A percentile compares a stretch with the other conserved stretches of the same genome.
Evolutionary conservation across 2,329 filamentous ascomycete genomes (phyloP).

Genomic region (Aspergillus terreus): DNA sequence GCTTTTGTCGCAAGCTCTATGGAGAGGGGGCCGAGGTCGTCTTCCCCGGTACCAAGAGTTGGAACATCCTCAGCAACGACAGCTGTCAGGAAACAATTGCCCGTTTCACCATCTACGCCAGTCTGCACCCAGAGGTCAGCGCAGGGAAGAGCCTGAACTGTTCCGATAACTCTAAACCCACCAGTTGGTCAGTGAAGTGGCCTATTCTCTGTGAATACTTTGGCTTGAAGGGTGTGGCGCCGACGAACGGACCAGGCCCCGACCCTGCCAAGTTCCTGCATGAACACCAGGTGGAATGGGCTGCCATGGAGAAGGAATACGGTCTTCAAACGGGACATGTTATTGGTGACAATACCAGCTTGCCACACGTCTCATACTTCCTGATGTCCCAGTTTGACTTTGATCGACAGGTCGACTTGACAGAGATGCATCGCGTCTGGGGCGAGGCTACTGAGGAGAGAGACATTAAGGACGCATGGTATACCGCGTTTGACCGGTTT

Average conservation of each 20-base stretch:
- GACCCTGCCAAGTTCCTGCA: neutral
- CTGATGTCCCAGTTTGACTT: neutral
- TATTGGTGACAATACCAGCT: neutral
- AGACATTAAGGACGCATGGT: neutral
- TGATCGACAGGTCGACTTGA: conserved; percentile 1
- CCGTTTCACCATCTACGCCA: neutral
- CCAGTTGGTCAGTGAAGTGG: conserved; percentile 1
- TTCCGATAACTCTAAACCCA: neutral
- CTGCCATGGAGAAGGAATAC: conserved; percentile 1
- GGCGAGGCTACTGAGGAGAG: neutral
- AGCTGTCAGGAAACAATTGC: conserved; percentile 3
- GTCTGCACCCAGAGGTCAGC: neutral
- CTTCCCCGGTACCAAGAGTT: conserved; percentile 6
- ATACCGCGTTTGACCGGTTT: conserved; percentile 1
- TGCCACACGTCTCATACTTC: conserved; percentile 2
- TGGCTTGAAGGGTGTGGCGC: conserved; percentile 2
- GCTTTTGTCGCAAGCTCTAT: conserved; percentile 1
- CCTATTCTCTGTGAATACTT: conserved; percentile 3
- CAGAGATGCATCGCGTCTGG: neutral
- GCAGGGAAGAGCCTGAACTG: neutral
- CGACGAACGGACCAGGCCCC: neutral
- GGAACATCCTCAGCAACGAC: neutral
- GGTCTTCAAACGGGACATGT: conserved; percentile 1
- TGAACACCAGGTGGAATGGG: conserved; percentile 1
- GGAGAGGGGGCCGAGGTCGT: neutral